Evolutionary conservation across 352 stramenopile genomes (phyloP).

Genomic region (Globisporangium canariense): DNA sequence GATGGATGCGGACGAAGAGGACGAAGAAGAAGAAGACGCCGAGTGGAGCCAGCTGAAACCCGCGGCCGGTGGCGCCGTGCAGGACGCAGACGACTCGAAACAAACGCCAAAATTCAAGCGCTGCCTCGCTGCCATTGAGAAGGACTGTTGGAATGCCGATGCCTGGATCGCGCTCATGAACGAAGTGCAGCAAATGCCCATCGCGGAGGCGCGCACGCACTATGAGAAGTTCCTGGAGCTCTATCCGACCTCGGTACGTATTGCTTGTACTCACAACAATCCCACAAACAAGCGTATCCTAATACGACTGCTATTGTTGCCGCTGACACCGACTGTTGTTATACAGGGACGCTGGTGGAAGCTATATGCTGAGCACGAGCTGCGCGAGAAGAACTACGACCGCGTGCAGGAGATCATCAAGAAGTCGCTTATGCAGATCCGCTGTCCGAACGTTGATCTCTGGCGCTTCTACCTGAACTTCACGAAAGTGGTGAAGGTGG

Average conservation of each 20-base stretch:
- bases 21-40: constrained; percentile 82
- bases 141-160: constrained; percentile 68
- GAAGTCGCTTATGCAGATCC: constrained; percentile 83
- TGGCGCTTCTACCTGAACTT: constrained; percentile 89
- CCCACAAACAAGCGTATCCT: neutral
- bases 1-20: constrained; percentile 73
- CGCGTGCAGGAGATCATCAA: constrained; percentile 87
- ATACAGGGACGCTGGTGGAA: constrained; percentile 79
- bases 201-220: constrained; percentile 61
- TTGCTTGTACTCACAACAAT: neutral
- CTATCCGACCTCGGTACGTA: constrained; percentile 62
- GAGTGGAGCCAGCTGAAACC: constrained; percentile 56
- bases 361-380: constrained; percentile 81
- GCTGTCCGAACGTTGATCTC: constrained; percentile 77
- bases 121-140: constrained; percentile 44
- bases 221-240: constrained; percentile 74
- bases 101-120: constrained; percentile 65
- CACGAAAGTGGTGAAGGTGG: constrained; percentile 80
- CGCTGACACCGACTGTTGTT: neutral
- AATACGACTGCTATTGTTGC: neutral
- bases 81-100: constrained; percentile 13
- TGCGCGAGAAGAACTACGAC: constrained; percentile 83
- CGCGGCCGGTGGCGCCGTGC: neutral
- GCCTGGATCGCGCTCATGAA: constrained; percentile 79
- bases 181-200: constrained; percentile 65